Conservation (phyloP, 257 asterid genomes). For the Coffea canephora region DNA sequence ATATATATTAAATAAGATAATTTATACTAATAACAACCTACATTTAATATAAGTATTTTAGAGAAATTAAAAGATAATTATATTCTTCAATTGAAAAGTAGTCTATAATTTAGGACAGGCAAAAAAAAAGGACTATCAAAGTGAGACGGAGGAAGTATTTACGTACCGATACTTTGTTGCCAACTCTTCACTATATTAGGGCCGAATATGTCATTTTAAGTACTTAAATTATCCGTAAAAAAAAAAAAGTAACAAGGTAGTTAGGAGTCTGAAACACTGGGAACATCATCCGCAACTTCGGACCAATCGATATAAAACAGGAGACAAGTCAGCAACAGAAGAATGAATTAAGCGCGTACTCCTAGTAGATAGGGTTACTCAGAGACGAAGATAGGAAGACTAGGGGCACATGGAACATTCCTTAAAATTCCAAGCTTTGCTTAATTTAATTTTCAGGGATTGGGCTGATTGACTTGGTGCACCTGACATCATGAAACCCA, state of each 20-base stretch:
- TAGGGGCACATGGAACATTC: background rate
- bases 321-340: background rate
- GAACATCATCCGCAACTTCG: background rate
- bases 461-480: conserved; percentile 15
- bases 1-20: too few relatives aligned
- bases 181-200: background rate
- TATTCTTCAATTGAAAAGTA: too few relatives aligned
- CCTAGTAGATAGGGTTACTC: background rate
- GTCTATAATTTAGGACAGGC: too few relatives aligned
- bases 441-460: background rate
- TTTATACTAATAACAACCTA: too few relatives aligned
- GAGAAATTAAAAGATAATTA: too few relatives aligned
- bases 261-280: background rate
- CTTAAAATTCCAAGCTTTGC: background rate
- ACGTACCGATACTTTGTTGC: background rate
- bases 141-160: too few relatives aligned
- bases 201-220: background rate
- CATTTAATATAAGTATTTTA: too few relatives aligned
- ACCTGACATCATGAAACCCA: conserved; percentile 14
- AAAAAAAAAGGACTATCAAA: too few relatives aligned
- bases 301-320: background rate
- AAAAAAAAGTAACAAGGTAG: background rate
- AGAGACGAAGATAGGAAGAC: background rate
- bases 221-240: background rate
- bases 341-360: background rate